phyloP scores from a whole-genome alignment of 2,329 filamentous ascomycete genomes.

The Didymella glomerata region DNA sequence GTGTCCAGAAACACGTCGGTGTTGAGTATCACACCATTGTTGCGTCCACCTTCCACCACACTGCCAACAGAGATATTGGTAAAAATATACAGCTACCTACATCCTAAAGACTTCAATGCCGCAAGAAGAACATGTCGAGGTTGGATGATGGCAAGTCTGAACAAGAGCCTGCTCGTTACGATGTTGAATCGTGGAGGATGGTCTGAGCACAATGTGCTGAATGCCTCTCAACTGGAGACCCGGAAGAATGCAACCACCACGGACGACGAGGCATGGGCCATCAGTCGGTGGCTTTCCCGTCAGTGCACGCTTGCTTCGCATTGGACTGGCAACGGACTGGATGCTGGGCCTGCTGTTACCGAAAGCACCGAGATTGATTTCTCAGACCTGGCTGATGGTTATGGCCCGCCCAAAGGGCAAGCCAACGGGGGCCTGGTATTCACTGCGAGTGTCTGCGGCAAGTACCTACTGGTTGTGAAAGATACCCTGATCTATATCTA shows the following conservation, averaged over 20 bases:
- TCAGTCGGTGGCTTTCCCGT: slow-evolving; percentile 59
- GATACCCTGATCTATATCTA: slow-evolving; percentile 67
- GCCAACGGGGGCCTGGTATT: slow-evolving; percentile 53
- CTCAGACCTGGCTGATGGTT: slow-evolving; percentile 41
- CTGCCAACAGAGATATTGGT: slow-evolving; percentile 57
- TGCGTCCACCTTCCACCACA: slow-evolving; percentile 38
- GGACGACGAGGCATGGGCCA: slow-evolving; percentile 44
- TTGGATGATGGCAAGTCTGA: slow-evolving; percentile 68
- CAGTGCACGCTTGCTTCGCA: slow-evolving; percentile 57
- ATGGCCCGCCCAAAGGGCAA: slow-evolving; percentile 21
- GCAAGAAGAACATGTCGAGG: slow-evolving; percentile 66
- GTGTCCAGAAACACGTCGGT: not conserved
- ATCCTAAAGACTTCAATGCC: slow-evolving; percentile 65
- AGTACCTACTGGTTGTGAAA: slow-evolving; percentile 65
- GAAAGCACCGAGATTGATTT: slow-evolving; percentile 47
- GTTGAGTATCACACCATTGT: slow-evolving; percentile 24
- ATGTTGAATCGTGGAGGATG: slow-evolving; percentile 67
- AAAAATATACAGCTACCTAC: slow-evolving; percentile 34
- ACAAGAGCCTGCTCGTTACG: slow-evolving; percentile 57
- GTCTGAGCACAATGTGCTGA: slow-evolving; percentile 23
- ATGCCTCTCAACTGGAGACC: not conserved
- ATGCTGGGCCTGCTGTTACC: slow-evolving; percentile 22
- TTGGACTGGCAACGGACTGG: slow-evolving; percentile 52
- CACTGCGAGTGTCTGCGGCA: slow-evolving; percentile 65
- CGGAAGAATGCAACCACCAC: not conserved